A percentile compares a stretch with the other conserved stretches of the same genome.
phyloP scores from a whole-genome alignment of 768 basidiomycete genomes.

The Boletus edulis region DNA sequence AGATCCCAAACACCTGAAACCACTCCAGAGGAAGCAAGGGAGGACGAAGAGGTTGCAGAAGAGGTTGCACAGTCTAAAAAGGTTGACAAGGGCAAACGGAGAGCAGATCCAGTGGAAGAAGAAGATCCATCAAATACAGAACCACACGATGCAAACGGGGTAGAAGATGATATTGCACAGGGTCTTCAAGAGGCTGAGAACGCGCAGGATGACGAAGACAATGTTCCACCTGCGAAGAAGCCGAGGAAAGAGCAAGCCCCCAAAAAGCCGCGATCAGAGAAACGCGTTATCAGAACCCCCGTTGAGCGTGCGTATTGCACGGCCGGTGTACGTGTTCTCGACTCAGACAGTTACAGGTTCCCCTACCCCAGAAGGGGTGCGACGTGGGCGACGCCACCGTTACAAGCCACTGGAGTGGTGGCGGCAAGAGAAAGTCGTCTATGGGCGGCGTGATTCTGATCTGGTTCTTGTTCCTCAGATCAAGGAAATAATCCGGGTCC shows the following conservation, averaged over 20 bases:
- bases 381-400: constrained; percentile 67
- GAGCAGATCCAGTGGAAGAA: constrained; percentile 25
- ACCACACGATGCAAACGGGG: constrained; percentile 21
- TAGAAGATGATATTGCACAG: constrained; percentile 44
- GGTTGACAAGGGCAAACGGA: constrained; percentile 42
- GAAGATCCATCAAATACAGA: constrained; percentile 6
- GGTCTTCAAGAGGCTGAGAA: constrained; percentile 47
- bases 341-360: constrained; percentile 23
- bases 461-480: constrained; percentile 60
- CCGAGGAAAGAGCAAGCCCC: constrained; percentile 25
- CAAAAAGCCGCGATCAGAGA: constrained; percentile 25
- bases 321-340: neutral
- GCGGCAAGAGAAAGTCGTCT: constrained; percentile 89
- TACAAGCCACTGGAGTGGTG: constrained; percentile 84
- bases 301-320: constrained; percentile 24
- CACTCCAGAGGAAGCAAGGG: constrained; percentile 41
- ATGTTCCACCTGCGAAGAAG: constrained; percentile 29
- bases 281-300: constrained; percentile 12
- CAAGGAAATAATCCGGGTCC: constrained; percentile 58
- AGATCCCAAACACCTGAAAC: constrained; percentile 47
- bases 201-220: constrained; percentile 48
- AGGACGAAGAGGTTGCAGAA: constrained; percentile 31
- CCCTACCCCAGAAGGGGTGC: constrained; percentile 45
- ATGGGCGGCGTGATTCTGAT: constrained; percentile 58
- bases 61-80: constrained; percentile 22